Evolutionary conservation across 306 rosid genomes (phyloP).

Genomic region (Inga laurina): DNA sequence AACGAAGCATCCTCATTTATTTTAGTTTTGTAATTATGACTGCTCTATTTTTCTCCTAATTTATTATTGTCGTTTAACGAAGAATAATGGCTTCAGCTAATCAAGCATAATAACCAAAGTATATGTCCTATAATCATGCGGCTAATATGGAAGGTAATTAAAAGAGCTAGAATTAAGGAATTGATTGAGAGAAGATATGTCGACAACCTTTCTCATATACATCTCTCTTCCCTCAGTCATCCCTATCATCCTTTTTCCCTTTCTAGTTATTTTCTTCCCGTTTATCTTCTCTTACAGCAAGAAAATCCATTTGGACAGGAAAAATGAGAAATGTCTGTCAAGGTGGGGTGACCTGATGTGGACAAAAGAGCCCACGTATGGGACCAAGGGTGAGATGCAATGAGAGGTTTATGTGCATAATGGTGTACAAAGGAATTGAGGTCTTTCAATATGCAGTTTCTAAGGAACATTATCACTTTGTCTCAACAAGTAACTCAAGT

Average conservation of each 20-base stretch:
- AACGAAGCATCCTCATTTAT: neutral
- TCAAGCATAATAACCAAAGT: neutral
- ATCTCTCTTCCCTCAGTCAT: neutral
- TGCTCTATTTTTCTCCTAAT: neutral
- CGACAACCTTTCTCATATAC: neutral
- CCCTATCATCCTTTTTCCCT: neutral
- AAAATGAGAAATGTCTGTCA: neutral
- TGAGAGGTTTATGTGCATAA: neutral
- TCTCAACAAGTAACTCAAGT: neutral
- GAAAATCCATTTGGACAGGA: neutral
- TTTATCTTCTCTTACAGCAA: neutral
- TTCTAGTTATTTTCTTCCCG: neutral
- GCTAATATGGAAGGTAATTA: neutral
- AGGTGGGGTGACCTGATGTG: neutral
- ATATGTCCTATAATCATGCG: neutral
- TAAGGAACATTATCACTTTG: neutral
- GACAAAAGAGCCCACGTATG: neutral
- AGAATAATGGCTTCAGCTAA: neutral
- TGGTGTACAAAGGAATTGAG: neutral
- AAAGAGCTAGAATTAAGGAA: neutral
- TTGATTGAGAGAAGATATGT: neutral
- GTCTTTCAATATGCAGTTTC: neutral
- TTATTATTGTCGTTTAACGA: neutral
- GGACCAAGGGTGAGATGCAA: neutral
- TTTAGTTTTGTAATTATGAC: neutral